These are phyloP conservation scores for Henckelia pumila DNA, from an alignment of 257 asterid species.

Conservation along the genomic window DNA sequence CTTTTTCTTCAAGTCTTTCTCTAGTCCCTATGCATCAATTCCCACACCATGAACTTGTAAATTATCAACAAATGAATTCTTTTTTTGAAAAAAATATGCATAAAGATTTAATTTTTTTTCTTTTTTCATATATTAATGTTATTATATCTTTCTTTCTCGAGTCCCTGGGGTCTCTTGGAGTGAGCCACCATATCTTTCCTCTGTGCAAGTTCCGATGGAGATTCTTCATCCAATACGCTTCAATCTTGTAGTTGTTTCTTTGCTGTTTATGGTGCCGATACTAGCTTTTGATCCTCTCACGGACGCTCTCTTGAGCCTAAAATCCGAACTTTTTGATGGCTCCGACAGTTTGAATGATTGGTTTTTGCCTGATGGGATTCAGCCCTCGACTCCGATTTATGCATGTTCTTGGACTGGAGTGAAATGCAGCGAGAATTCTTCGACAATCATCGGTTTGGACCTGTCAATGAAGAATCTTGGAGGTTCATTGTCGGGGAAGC, in stretches of 20 bases:
- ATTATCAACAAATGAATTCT: no score
- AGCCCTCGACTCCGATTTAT: conserved; percentile 32
- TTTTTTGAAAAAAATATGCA: no score
- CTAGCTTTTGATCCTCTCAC: conserved; percentile 70
- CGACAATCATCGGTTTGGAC: conserved; percentile 59
- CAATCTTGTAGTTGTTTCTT: conserved; percentile 32
- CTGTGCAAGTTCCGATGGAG: conserved; percentile 84
- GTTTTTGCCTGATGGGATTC: conserved; percentile 40
- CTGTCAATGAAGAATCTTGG: conserved; percentile 74
- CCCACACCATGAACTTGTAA: conserved; percentile 21
- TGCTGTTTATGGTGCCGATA: conserved; percentile 30
- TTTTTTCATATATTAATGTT: not conserved
- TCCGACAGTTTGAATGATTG: conserved; percentile 64
- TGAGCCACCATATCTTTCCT: conserved; percentile 25
- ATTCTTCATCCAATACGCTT: conserved; percentile 39
- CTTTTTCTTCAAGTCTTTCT: conserved; percentile 38
- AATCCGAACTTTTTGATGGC: conserved; percentile 58
- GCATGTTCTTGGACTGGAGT: conserved; percentile 94
- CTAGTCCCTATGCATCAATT: conserved; percentile 79
- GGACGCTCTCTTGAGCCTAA: conserved; percentile 67
- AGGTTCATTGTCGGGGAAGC: conserved; percentile 63
- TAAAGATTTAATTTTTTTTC: no score
- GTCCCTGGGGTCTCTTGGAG: conserved; percentile 30
- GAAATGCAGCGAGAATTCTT: conserved; percentile 51
- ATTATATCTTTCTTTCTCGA: not conserved